A percentile compares a stretch with the other conserved stretches of the same genome.
These are phyloP conservation scores for Niebla homalea DNA, from an alignment of 495 filamentous ascomycete species.

Conservation along the genomic window DNA sequence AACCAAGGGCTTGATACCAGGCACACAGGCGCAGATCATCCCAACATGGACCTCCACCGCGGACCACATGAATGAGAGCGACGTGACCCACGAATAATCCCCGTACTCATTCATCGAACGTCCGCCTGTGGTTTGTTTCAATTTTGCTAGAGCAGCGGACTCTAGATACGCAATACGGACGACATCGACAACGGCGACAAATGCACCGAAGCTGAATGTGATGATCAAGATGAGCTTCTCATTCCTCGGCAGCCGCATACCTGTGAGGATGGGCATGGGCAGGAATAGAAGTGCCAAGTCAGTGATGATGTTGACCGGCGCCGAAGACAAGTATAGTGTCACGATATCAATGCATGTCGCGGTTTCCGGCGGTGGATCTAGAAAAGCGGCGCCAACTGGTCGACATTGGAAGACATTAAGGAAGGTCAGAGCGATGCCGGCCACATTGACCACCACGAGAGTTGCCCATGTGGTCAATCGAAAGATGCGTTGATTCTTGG, in stretches of 20 bases:
- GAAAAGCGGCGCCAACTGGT: constrained; percentile 54
- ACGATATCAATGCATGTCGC: constrained; percentile 59
- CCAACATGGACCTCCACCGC: constrained; percentile 71
- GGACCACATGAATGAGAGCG: constrained; percentile 83
- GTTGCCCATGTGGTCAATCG: constrained; percentile 57
- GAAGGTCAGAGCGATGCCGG: constrained; percentile 66
- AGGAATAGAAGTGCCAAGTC: constrained; percentile 70
- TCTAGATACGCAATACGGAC: constrained; percentile 83
- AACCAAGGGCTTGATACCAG: constrained; percentile 75
- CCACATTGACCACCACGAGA: constrained; percentile 58
- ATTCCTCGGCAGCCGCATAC: constrained; percentile 67
- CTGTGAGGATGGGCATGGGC: constrained; percentile 77
- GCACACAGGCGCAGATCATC: constrained; percentile 77
- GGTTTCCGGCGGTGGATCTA: constrained; percentile 26
- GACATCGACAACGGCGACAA: constrained; percentile 79
- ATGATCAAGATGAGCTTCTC: constrained; percentile 76
- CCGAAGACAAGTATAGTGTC: constrained; percentile 70
- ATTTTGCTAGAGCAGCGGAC: constrained; percentile 41
- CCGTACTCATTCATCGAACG: constrained; percentile 23
- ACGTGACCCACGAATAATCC: constrained; percentile 62
- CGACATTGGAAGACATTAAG: constrained; percentile 81
- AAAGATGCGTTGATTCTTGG: constrained; percentile 59
- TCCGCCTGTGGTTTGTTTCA: constrained; percentile 18
- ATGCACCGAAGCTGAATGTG: constrained; percentile 72
- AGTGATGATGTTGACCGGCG: constrained; percentile 75